These are phyloP conservation scores for Physcia stellaris DNA, from an alignment of 495 filamentous ascomycete species.

Conservation along the genomic window DNA sequence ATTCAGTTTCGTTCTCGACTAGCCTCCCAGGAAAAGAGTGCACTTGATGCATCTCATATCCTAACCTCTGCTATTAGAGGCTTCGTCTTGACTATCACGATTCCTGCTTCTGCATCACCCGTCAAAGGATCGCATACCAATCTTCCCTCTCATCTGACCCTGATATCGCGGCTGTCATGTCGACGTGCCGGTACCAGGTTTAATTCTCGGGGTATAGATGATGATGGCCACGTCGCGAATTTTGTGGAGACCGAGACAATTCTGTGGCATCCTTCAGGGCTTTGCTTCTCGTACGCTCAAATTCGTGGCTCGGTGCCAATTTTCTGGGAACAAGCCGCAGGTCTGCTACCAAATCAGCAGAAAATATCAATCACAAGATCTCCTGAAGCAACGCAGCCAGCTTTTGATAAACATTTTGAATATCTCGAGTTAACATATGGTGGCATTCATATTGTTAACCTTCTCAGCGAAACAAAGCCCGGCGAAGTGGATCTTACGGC, in stretches of 20 bases:
- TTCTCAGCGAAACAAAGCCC: conserved; percentile 74
- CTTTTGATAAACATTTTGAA: conserved; percentile 90
- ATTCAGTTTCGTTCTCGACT: conserved; percentile 77
- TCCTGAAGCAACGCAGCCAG: conserved; percentile 80
- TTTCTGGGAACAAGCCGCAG: conserved; percentile 91
- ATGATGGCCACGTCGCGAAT: conserved; percentile 94
- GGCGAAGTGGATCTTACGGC: conserved; percentile 70
- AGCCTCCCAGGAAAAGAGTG: conserved; percentile 51
- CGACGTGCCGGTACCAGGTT: conserved; percentile 87
- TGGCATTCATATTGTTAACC: conserved; percentile 77
- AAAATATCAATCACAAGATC: conserved; percentile 88
- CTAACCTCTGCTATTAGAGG: conserved; percentile 89
- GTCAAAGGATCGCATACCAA: conserved; percentile 31
- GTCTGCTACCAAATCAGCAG: conserved; percentile 81
- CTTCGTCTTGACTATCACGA: conserved; percentile 69
- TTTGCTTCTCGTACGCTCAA: conserved; percentile 90
- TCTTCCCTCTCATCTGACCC: conserved; percentile 67
- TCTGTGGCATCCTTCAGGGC: conserved; percentile 54
- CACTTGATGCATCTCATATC: conserved; percentile 72
- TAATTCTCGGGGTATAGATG: conserved; percentile 91
- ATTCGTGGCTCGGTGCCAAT: conserved; percentile 84
- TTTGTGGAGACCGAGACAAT: conserved; percentile 62
- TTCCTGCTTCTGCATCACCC: conserved; percentile 50
- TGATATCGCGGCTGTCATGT: conserved; percentile 87
- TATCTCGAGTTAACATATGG: conserved; percentile 72